Conservation (phyloP, 2,329 filamentous ascomycete species). For the Setomelanomma holmii region DNA sequence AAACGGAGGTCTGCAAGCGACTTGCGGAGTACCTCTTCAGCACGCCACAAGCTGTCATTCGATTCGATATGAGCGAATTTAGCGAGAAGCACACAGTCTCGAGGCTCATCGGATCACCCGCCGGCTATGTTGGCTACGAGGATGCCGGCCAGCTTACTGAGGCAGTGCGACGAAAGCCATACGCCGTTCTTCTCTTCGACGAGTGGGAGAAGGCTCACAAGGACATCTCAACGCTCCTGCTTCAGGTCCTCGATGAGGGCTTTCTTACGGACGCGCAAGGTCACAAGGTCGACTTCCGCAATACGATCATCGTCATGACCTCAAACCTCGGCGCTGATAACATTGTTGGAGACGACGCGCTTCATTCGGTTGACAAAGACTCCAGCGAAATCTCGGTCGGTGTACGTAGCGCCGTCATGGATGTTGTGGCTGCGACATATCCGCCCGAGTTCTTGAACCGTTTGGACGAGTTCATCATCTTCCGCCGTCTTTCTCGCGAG, state of each 20-base stretch:
- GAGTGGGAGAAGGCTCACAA: slow-evolving; percentile 98
- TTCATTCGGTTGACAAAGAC: slow-evolving; percentile 63
- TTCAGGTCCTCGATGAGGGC: slow-evolving; percentile 95
- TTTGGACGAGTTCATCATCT: slow-evolving; percentile 96
- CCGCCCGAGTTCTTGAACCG: slow-evolving; percentile 96
- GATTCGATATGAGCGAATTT: slow-evolving; percentile 98
- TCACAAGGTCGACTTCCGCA: slow-evolving; percentile 95
- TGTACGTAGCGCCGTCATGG: slow-evolving; percentile 83
- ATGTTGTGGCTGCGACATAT: slow-evolving; percentile 77
- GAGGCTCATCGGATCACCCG: slow-evolving; percentile 87
- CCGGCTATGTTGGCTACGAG: slow-evolving; percentile 95
- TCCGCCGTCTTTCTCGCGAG: slow-evolving; percentile 79
- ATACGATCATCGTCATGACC: slow-evolving; percentile 95
- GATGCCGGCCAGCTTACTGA: slow-evolving; percentile 96
- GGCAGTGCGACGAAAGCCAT: slow-evolving; percentile 91
- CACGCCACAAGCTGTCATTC: slow-evolving; percentile 85
- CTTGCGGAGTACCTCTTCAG: slow-evolving; percentile 93
- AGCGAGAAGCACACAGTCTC: slow-evolving; percentile 97
- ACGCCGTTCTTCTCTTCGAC: slow-evolving; percentile 92
- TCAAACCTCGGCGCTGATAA: slow-evolving; percentile 95
- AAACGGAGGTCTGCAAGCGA: slow-evolving; percentile 97
- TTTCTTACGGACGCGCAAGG: slow-evolving; percentile 95
- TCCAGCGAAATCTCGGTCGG: slow-evolving; percentile 73
- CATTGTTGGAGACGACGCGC: slow-evolving; percentile 75
- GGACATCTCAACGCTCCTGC: slow-evolving; percentile 87